Conservation (phyloP, 2,329 filamentous ascomycete species). For the Botrytis medusae region DNA sequence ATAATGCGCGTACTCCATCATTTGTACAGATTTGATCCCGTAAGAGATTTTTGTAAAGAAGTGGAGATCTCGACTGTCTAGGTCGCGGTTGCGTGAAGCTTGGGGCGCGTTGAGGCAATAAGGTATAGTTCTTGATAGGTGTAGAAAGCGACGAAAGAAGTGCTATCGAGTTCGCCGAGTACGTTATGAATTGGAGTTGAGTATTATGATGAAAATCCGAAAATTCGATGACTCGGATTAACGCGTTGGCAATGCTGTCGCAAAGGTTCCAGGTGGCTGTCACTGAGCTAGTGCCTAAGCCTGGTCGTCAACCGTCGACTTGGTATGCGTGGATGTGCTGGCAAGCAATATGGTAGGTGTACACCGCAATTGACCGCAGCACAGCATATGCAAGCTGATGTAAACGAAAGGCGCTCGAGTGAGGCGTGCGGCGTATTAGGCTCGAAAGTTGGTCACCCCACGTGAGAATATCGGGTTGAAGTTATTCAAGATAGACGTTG, state of each 20-base stretch:
- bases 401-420: slow-evolving; percentile 42
- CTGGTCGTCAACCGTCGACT: slow-evolving; percentile 45
- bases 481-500: slow-evolving; percentile 30
- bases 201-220: slow-evolving; percentile 21
- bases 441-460: slow-evolving; percentile 33
- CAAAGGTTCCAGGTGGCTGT: slow-evolving; percentile 32
- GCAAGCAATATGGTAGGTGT: slow-evolving; percentile 51
- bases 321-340: slow-evolving; percentile 62
- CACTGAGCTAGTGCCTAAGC: slow-evolving; percentile 34
- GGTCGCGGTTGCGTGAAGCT: slow-evolving; percentile 17
- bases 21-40: slow-evolving; percentile 43
- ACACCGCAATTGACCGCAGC: slow-evolving; percentile 54
- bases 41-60: slow-evolving; percentile 21
- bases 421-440: slow-evolving; percentile 42
- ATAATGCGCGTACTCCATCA: slow-evolving; percentile 77
- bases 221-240: slow-evolving; percentile 24
- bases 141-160: slow-evolving; percentile 20
- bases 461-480: slow-evolving; percentile 35
- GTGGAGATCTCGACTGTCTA: slow-evolving; percentile 22
- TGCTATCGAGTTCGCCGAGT: slow-evolving; percentile 24
- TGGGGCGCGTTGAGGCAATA: slow-evolving; percentile 21
- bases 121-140: slow-evolving; percentile 24
- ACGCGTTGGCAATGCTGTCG: slow-evolving; percentile 30
- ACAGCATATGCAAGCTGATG: slow-evolving; percentile 61
- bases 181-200: slow-evolving; percentile 22